phyloP scores from a whole-genome alignment of 176 grass and related monocot species.

The Cymbopogon citratus region DNA sequence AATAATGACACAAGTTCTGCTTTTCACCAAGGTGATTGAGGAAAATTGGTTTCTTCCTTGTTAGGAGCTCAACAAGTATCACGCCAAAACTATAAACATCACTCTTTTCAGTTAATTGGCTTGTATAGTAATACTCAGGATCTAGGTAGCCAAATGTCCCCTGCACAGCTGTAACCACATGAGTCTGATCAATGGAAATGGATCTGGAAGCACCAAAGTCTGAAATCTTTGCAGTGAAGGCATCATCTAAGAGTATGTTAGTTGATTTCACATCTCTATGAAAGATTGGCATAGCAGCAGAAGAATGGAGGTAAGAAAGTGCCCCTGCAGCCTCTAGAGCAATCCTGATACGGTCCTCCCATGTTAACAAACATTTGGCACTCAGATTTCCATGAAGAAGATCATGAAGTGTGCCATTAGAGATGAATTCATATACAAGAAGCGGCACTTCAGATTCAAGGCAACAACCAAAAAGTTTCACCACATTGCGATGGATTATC shows the following conservation, averaged over 20 bases:
- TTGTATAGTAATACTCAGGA: conserved; percentile 26
- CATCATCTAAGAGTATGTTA: conserved; percentile 45
- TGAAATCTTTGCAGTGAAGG: conserved; percentile 28
- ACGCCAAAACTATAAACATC: conserved; percentile 60
- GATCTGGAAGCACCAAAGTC: conserved; percentile 49
- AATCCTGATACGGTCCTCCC: conserved; percentile 39
- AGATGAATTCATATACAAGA: conserved; percentile 55
- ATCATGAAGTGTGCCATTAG: conserved; percentile 43
- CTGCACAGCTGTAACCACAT: conserved; percentile 37
- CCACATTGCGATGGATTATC: conserved; percentile 46
- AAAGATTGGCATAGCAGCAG: conserved; percentile 43
- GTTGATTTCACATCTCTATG: conserved; percentile 52
- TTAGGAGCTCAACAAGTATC: conserved; percentile 41
- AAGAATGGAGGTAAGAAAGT: conserved; percentile 39
- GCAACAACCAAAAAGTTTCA: conserved; percentile 43
- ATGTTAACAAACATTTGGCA: not conserved
- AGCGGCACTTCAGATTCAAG: conserved; percentile 44
- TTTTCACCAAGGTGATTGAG: conserved; percentile 12
- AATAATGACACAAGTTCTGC: conserved; percentile 34
- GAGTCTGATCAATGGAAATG: conserved; percentile 39
- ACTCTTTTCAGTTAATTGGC: conserved; percentile 40
- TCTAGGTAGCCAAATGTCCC: conserved; percentile 40
- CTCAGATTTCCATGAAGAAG: conserved; percentile 17
- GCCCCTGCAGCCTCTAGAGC: conserved; percentile 35
- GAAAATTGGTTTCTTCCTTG: conserved; percentile 42